A percentile compares a stretch with the other conserved stretches of the same genome.
These are phyloP conservation scores for Diospyros kaki DNA, from an alignment of 148 eudicot genomes.

Conservation along the genomic window DNA sequence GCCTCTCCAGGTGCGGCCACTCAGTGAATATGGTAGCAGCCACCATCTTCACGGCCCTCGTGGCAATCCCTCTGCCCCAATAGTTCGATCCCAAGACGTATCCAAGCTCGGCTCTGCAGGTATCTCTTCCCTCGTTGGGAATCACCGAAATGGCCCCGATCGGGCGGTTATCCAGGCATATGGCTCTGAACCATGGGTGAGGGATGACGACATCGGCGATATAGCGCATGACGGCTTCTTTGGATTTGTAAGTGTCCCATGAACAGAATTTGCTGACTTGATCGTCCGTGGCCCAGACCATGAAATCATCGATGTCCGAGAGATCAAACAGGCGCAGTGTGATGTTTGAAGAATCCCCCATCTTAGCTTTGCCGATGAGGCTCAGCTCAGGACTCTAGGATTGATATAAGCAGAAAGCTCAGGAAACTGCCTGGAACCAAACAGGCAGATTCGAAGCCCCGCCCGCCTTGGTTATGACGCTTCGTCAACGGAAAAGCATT, in stretches of 20 bases:
- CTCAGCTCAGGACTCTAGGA: too few species aligned
- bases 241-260: slow-evolving; percentile 26
- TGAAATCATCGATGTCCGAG: slow-evolving; percentile 31
- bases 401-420: too few species aligned
- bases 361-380: too few species aligned
- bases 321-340: slow-evolving; percentile 26
- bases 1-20: slow-evolving; percentile 46
- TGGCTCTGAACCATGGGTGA: slow-evolving; percentile 33
- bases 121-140: slow-evolving; percentile 26
- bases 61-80: slow-evolving; percentile 57
- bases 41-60: slow-evolving; percentile 36
- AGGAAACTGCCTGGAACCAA: too few species aligned
- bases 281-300: slow-evolving; percentile 40
- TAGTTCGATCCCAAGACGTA: slow-evolving; percentile 35
- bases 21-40: slow-evolving; percentile 30
- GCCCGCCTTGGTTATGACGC: too few species aligned
- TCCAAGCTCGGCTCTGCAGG: slow-evolving; percentile 42
- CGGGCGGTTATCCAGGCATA: slow-evolving; percentile 21
- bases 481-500: too few species aligned
- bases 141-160: slow-evolving; percentile 33
- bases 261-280: slow-evolving; percentile 25
- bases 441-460: too few species aligned
- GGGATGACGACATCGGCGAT: slow-evolving; percentile 18
- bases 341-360: slow-evolving; percentile 14
- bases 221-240: slow-evolving; percentile 23